A percentile compares a stretch with the other conserved stretches of the same genome.
These are phyloP conservation scores for Macaranga tanarius DNA, from an alignment of 441 rosid species.

Conservation along the genomic window DNA sequence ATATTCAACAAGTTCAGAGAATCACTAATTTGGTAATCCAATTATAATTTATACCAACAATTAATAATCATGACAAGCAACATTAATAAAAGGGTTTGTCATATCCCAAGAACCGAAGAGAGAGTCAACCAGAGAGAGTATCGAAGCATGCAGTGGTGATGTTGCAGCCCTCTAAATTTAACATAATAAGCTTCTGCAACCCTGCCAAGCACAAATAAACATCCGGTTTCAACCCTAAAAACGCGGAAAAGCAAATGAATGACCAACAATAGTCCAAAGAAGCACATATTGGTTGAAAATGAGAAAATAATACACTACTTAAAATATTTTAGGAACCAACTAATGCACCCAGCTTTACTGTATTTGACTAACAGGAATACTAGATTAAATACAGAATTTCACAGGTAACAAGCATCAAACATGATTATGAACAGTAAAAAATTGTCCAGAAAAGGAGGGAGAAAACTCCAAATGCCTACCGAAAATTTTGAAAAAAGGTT, in stretches of 20 bases:
- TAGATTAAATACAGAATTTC: not conserved
- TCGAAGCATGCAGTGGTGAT: conserved; percentile 73
- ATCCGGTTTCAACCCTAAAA: not conserved
- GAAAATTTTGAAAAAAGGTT: not conserved
- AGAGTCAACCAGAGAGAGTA: conserved; percentile 55
- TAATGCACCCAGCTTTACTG: not conserved
- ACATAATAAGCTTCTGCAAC: conserved; percentile 53
- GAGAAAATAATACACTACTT: not conserved
- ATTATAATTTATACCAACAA: not conserved
- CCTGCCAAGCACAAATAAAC: conserved; percentile 39
- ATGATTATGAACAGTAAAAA: not conserved
- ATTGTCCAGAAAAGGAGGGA: not conserved
- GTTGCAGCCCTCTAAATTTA: conserved; percentile 79
- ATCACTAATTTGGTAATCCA: not conserved
- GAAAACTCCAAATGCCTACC: not conserved
- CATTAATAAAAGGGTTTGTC: not conserved
- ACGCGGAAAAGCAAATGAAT: not conserved
- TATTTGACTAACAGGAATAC: not conserved
- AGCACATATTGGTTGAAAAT: not conserved
- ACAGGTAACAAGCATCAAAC: not conserved
- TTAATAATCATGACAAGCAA: conserved; percentile 1
- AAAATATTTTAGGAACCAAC: not conserved
- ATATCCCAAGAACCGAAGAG: not conserved
- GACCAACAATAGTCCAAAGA: not conserved
- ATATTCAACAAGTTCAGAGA: not conserved